A percentile compares a stretch with the other conserved stretches of the same genome.
Conservation (phyloP, 2,329 filamentous ascomycete species). For the Fusarium mundagurra region DNA sequence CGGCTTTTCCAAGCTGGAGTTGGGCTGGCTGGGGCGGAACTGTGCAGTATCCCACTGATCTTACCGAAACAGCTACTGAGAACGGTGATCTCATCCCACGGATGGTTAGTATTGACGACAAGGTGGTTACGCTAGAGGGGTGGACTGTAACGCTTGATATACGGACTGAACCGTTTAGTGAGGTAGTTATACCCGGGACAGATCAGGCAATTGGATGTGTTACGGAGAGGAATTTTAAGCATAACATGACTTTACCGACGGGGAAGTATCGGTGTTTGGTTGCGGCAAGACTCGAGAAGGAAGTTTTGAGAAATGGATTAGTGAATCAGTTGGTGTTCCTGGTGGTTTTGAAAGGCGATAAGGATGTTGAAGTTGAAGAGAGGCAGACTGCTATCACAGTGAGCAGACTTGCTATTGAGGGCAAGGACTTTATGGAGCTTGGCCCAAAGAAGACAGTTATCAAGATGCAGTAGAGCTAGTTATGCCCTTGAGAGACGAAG, state of each 20-base stretch:
- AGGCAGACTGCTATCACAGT: not conserved
- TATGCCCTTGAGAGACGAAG: too few relatives aligned
- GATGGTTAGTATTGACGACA: not conserved
- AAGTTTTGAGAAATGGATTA: not conserved
- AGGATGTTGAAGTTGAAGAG: not conserved
- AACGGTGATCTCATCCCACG: not conserved
- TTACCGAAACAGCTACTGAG: not conserved
- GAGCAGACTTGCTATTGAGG: not conserved
- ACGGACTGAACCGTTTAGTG: not conserved
- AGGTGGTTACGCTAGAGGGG: rapidly evolving
- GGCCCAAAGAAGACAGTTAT: not conserved
- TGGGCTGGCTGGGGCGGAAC: not conserved
- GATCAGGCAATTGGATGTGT: not conserved
- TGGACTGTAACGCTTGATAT: not conserved
- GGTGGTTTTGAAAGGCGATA: not conserved
- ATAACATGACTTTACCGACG: not conserved
- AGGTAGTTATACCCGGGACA: not conserved
- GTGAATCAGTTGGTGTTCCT: not conserved
- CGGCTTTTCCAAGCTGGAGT: not conserved
- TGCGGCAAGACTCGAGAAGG: not conserved
- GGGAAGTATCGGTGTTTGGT: not conserved
- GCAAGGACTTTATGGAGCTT: not conserved
- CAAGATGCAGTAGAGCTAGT: not conserved
- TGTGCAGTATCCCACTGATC: not conserved
- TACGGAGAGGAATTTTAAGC: not conserved